Evolutionary conservation across 2,329 filamentous ascomycete species (phyloP).

Genomic region (Plectosphaerella plurivora): DNA sequence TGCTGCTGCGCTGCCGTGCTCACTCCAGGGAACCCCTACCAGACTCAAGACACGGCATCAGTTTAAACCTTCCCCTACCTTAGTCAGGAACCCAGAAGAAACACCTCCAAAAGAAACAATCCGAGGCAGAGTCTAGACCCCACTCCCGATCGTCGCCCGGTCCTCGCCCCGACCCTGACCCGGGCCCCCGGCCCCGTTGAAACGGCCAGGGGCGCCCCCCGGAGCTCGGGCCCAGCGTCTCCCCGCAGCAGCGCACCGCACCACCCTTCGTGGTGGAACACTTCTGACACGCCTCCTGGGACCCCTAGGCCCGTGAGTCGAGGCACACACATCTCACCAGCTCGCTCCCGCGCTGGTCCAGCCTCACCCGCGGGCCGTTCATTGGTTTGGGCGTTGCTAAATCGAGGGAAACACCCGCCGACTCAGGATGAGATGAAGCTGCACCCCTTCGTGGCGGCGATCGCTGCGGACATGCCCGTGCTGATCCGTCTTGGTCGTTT

Average conservation of each 20-base stretch:
- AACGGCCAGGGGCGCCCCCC: not conserved
- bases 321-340: constrained; percentile 4
- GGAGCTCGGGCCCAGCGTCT: not conserved
- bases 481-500: not conserved
- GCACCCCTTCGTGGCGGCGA: not conserved
- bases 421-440: not conserved
- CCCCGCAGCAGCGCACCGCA: not conserved
- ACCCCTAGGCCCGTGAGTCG: not conserved
- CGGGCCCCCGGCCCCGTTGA: not conserved
- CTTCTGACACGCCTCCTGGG: constrained; percentile 10
- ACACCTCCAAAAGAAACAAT: too few species aligned
- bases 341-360: not conserved
- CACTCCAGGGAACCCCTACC: too few species aligned
- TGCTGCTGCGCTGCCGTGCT: too few species aligned
- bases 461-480: too few species aligned
- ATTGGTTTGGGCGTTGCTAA: not conserved
- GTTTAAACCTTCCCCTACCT: too few species aligned
- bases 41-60: too few species aligned
- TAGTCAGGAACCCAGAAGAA: too few species aligned
- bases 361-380: not conserved
- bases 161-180: not conserved
- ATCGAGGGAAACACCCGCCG: not conserved
- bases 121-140: too few species aligned
- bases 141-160: too few species aligned
- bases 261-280: constrained; percentile 6